Evolutionary conservation across 768 basidiomycete genomes (phyloP).

Genomic region (Leccinum subgranulosum): DNA sequence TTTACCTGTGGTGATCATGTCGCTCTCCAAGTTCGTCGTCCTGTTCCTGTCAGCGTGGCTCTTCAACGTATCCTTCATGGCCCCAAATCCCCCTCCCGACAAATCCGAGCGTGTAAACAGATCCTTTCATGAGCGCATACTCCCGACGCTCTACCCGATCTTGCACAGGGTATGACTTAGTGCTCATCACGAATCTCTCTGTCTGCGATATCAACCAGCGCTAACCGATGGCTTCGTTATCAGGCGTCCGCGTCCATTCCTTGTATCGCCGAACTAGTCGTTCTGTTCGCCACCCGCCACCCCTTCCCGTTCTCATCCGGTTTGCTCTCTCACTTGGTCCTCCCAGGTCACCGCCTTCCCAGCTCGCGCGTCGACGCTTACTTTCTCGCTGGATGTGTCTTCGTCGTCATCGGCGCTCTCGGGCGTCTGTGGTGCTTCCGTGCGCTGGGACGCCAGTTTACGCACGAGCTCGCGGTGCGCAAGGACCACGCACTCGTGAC

Average conservation of each 20-base stretch:
- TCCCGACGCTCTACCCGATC: constrained; percentile 19
- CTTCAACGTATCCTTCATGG: constrained; percentile 26
- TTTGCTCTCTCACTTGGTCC: constrained; percentile 19
- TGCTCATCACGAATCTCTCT: not conserved
- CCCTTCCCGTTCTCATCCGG: constrained; percentile 20
- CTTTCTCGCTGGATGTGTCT: constrained; percentile 29
- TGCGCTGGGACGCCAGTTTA: constrained; percentile 33
- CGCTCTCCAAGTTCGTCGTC: constrained; percentile 17
- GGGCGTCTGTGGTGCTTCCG: constrained; percentile 38
- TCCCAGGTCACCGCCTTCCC: constrained; percentile 15
- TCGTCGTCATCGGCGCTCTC: constrained; percentile 26
- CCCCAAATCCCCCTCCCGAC: constrained; percentile 20
- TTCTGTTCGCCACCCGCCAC: constrained; percentile 14
- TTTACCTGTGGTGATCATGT: constrained; percentile 10
- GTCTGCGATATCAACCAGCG: not conserved
- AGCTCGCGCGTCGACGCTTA: constrained; percentile 20
- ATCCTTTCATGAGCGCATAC: constrained; percentile 23
- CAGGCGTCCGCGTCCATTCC: constrained; percentile 28
- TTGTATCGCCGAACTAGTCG: constrained; percentile 26
- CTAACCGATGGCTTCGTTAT: constrained; percentile 1
- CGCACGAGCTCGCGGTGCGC: constrained; percentile 32
- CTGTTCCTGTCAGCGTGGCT: constrained; percentile 27
- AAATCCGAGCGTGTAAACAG: constrained; percentile 17
- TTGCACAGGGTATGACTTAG: constrained; percentile 21
- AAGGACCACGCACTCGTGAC: constrained; percentile 31